These are phyloP conservation scores for Trametes hirsuta DNA, from an alignment of 1,284 basidiomycete genomes.

Conservation along the genomic window DNA sequence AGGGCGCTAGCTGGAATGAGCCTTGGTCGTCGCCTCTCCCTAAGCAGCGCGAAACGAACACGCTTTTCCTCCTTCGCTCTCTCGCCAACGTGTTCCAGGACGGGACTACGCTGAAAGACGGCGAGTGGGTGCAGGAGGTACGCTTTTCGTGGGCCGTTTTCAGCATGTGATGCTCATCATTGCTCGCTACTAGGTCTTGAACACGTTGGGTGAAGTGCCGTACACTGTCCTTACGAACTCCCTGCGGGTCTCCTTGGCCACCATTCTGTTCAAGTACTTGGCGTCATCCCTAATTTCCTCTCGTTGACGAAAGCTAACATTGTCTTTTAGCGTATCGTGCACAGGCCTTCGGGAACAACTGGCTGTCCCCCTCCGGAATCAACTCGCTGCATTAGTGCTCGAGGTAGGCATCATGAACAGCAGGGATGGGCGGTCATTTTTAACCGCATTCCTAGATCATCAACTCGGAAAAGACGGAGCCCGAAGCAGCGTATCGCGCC, in stretches of 20 bases:
- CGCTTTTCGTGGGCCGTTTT: slow-evolving; percentile 20
- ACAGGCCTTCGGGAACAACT: slow-evolving; percentile 48
- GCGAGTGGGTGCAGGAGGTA: slow-evolving; percentile 57
- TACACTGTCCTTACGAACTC: slow-evolving; percentile 65
- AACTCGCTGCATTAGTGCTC: slow-evolving; percentile 49
- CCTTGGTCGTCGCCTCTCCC: slow-evolving; percentile 56
- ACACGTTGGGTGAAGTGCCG: slow-evolving; percentile 50
- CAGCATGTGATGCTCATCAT: not conserved
- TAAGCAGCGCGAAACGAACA: slow-evolving; percentile 84
- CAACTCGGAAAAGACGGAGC: slow-evolving; percentile 69
- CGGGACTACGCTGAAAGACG: slow-evolving; percentile 44
- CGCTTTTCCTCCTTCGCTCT: slow-evolving; percentile 81
- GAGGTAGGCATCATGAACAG: slow-evolving; percentile 42
- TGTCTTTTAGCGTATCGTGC: slow-evolving; percentile 60
- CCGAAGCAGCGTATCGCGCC: slow-evolving; percentile 85
- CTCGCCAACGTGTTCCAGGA: slow-evolving; percentile 83
- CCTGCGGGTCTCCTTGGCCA: slow-evolving; percentile 75
- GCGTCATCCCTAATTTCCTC: not conserved
- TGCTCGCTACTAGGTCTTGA: slow-evolving; percentile 53
- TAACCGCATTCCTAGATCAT: slow-evolving; percentile 50
- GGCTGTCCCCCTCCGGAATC: slow-evolving; percentile 34
- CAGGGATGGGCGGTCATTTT: slow-evolving; percentile 13
- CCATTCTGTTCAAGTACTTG: slow-evolving; percentile 81
- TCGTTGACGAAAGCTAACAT: slow-evolving; percentile 2
- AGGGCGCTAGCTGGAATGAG: slow-evolving; percentile 68